These are phyloP conservation scores for Radiomyces spectabilis DNA, from an alignment of 192 early-diverging fungal species.

Conservation along the genomic window DNA sequence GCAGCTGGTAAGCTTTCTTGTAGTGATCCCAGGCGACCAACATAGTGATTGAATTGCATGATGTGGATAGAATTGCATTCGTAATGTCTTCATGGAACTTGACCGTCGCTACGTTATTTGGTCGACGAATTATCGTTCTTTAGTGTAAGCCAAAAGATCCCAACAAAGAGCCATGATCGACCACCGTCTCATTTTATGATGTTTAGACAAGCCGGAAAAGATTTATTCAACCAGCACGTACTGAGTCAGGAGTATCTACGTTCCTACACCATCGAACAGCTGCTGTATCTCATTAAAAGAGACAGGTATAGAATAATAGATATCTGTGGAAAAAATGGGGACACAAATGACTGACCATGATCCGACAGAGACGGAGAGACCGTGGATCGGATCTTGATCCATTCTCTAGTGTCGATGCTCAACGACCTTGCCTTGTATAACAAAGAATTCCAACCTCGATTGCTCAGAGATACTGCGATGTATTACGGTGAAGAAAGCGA, in stretches of 20 bases:
- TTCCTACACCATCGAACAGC: not conserved
- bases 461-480: slow-evolving; percentile 56
- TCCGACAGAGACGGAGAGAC: slow-evolving; percentile 50
- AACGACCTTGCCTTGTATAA: slow-evolving; percentile 69
- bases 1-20: not conserved
- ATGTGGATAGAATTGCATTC: not conserved
- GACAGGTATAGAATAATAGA: not conserved
- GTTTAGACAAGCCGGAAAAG: slow-evolving; percentile 1
- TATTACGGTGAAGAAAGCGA: slow-evolving; percentile 75
- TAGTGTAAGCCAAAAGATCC: not conserved
- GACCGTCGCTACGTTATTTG: slow-evolving; percentile 3
- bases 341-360: too few species aligned
- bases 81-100: slow-evolving; percentile 10
- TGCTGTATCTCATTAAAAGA: not conserved
- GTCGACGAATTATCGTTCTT: not conserved
- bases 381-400: slow-evolving; percentile 53
- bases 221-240: not conserved
- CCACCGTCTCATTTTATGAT: not conserved
- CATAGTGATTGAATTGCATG: not conserved
- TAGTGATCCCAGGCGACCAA: too few species aligned
- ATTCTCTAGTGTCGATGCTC: slow-evolving; percentile 67
- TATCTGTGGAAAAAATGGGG: too few species aligned
- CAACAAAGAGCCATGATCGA: too few species aligned
- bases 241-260: not conserved
- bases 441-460: slow-evolving; percentile 63